A percentile compares a stretch with the other conserved stretches of the same genome.
phyloP scores from a whole-genome alignment of 1,284 basidiomycete species.

The Sporisorium exsertum region DNA sequence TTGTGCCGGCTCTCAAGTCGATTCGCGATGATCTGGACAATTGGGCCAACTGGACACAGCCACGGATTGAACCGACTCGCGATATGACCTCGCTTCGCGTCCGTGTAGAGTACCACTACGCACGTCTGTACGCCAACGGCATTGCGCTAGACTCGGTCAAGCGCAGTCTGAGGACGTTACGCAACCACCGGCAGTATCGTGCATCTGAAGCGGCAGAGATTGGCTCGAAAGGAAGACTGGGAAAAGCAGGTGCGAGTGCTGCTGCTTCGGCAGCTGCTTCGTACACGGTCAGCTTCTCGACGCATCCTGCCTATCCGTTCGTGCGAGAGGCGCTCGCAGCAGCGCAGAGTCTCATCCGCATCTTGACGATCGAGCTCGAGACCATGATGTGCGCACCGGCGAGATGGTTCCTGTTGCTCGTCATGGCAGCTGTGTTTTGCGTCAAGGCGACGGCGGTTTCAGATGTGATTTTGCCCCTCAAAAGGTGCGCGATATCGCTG shows the following conservation, averaged over 20 bases:
- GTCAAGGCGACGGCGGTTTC: conserved; percentile 55
- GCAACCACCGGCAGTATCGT: conserved; percentile 42
- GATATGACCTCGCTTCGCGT: conserved; percentile 53
- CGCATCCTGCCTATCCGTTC: conserved; percentile 55
- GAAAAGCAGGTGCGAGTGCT: conserved; percentile 21
- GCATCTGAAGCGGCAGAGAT: conserved; percentile 52
- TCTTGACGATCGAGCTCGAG: conserved; percentile 51
- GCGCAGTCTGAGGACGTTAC: conserved; percentile 37
- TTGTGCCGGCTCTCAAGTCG: conserved; percentile 50
- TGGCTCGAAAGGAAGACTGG: conserved; percentile 43
- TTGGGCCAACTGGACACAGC: conserved; percentile 55
- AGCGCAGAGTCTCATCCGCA: conserved; percentile 53
- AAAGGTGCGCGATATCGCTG: conserved; percentile 47
- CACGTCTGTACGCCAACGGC: conserved; percentile 52
- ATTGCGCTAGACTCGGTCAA: conserved; percentile 55
- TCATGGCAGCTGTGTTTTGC: conserved; percentile 54
- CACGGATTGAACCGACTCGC: conserved; percentile 44
- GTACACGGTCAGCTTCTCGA: conserved; percentile 48
- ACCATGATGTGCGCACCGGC: conserved; percentile 57
- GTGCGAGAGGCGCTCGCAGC: conserved; percentile 53
- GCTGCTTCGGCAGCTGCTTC: conserved; percentile 24
- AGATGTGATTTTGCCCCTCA: conserved; percentile 50
- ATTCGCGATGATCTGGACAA: conserved; percentile 52
- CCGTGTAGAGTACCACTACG: conserved; percentile 56
- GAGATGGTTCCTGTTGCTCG: conserved; percentile 54